phyloP scores from a whole-genome alignment of 2,329 filamentous ascomycete species.

The Sordariomycetes sp. region DNA sequence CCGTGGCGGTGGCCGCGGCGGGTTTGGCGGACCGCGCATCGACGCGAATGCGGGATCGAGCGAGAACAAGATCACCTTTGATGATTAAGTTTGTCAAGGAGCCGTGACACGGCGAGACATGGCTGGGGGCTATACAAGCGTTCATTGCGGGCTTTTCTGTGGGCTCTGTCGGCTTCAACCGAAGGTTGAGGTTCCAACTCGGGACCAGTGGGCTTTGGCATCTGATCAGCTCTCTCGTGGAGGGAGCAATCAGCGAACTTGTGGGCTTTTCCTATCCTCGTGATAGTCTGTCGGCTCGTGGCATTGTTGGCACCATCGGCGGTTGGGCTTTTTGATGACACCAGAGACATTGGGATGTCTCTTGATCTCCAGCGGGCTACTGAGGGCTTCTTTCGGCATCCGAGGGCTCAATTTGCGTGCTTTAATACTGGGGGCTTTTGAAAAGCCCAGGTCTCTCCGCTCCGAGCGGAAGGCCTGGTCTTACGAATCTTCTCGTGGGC shows the following conservation, averaged over 20 bases:
- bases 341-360: conserved; percentile 4
- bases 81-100: conserved; percentile 16
- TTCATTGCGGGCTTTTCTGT: conserved; percentile 30
- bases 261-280: neutral
- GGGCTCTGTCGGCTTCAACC: conserved; percentile 36
- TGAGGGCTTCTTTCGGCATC: conserved; percentile 12
- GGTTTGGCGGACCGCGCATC: conserved; percentile 24
- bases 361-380: conserved; percentile 7
- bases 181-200: conserved; percentile 19
- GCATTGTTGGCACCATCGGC: conserved; percentile 33
- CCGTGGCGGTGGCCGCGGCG: conserved; percentile 27
- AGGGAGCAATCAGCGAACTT: conserved; percentile 7
- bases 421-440: neutral
- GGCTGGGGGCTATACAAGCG: conserved; percentile 18
- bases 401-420: conserved; percentile 1
- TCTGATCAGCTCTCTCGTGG: conserved; percentile 21
- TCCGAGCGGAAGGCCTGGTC: neutral
- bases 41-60: conserved; percentile 39
- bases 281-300: neutral
- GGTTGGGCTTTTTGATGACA: conserved; percentile 36
- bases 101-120: conserved; percentile 15
- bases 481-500: neutral
- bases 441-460: neutral
- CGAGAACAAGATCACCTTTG: conserved; percentile 63
- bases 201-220: conserved; percentile 41